These are phyloP conservation scores for Pseudoturritis turrita DNA, from an alignment of 345 rosid genomes.

Conservation along the genomic window DNA sequence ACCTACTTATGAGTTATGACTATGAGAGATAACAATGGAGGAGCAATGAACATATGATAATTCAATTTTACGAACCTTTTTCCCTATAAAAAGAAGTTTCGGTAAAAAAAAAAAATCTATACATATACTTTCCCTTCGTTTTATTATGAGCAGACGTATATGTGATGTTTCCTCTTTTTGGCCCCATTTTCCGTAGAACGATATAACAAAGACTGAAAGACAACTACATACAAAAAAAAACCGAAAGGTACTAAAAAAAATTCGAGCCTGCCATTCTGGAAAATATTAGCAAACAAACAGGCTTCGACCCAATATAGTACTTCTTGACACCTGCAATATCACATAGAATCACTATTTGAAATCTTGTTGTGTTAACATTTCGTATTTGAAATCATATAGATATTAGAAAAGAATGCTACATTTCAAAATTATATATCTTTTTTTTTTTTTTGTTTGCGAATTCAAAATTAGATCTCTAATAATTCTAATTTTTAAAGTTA, in stretches of 20 bases:
- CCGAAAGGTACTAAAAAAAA: background rate
- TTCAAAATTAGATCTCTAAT: background rate
- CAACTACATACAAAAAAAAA: slow-evolving; percentile 9
- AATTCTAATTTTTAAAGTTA: background rate
- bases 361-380: background rate
- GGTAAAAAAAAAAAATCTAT: background rate
- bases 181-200: background rate
- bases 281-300: slow-evolving; percentile 15
- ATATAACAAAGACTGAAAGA: background rate
- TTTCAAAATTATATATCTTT: background rate
- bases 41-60: background rate
- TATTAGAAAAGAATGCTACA: too few relatives aligned
- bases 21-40: too few relatives aligned
- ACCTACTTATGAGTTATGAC: too few relatives aligned
- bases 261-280: slow-evolving; percentile 10
- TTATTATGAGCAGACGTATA: slow-evolving; percentile 1
- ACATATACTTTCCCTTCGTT: background rate
- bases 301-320: background rate
- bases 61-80: background rate
- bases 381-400: background rate
- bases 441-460: too few relatives aligned
- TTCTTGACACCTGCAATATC: slow-evolving; percentile 14
- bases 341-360: background rate
- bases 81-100: background rate
- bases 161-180: background rate